These are phyloP conservation scores for Rhodosporidiobolus odoratus DNA, from an alignment of 768 basidiomycete species.

Conservation along the genomic window DNA sequence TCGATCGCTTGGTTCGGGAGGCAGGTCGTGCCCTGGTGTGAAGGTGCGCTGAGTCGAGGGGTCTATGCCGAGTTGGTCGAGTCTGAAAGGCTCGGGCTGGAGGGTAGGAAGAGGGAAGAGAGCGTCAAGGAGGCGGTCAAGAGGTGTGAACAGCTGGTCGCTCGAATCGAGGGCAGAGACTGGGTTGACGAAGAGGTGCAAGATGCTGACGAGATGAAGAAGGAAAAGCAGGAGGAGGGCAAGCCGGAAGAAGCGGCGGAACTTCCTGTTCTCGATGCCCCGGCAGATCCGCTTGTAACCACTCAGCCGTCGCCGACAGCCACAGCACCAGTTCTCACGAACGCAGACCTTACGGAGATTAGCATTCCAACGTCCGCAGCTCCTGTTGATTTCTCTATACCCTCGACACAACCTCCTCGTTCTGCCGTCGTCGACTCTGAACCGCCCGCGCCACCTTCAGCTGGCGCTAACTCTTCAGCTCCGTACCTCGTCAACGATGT, in stretches of 20 bases:
- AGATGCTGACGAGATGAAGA: background rate
- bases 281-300: background rate
- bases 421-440: background rate
- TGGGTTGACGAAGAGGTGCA: background rate
- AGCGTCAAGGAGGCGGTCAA: conserved; percentile 11
- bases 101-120: background rate
- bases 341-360: too few species aligned
- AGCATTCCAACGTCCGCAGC: background rate
- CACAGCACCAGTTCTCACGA: background rate
- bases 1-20: conserved; percentile 31
- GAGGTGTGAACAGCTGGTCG: conserved; percentile 22
- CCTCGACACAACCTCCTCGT: background rate
- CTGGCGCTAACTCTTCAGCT: background rate
- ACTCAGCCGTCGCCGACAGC: background rate
- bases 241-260: background rate
- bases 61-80: conserved; percentile 20
- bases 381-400: conserved; percentile 2
- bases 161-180: conserved; percentile 24
- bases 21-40: conserved; percentile 32
- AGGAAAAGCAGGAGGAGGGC: background rate
- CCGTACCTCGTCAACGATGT: conserved; percentile 21
- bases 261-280: conserved; percentile 8
- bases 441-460: background rate
- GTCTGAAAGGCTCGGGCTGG: background rate
- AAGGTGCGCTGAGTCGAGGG: conserved; percentile 13